phyloP scores from a whole-genome alignment of 768 basidiomycete species.

The Hygrocybe punicea region DNA sequence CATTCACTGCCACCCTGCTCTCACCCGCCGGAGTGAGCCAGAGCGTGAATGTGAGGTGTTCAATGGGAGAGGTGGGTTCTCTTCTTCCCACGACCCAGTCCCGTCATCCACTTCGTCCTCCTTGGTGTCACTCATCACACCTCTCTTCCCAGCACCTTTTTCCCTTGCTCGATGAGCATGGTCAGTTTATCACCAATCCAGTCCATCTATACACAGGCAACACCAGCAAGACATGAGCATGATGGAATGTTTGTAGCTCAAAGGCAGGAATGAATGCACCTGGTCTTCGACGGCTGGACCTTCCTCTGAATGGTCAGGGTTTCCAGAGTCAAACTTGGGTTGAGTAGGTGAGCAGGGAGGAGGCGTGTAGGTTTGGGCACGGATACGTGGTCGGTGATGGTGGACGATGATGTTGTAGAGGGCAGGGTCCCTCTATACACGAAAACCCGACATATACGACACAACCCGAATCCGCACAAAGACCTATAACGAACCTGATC shows the following conservation, averaged over 20 bases:
- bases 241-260: too few relatives aligned
- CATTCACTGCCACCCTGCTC: too few relatives aligned
- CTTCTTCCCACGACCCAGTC: conserved; percentile 37
- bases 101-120: conserved; percentile 81
- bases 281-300: conserved; percentile 43
- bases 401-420: conserved; percentile 7
- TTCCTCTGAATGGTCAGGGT: conserved; percentile 26
- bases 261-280: conserved; percentile 26
- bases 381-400: conserved; percentile 33
- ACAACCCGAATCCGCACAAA: too few relatives aligned
- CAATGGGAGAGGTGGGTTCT: too few relatives aligned
- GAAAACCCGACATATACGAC: too few relatives aligned
- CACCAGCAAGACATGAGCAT: neutral
- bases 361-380: conserved; percentile 10
- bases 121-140: conserved; percentile 70
- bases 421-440: too few relatives aligned
- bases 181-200: conserved; percentile 77
- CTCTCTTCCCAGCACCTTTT: conserved; percentile 69
- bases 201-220: conserved; percentile 56
- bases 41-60: too few relatives aligned
- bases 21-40: too few relatives aligned
- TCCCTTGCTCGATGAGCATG: conserved; percentile 72
- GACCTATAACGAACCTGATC: too few relatives aligned
- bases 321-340: conserved; percentile 45
- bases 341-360: conserved; percentile 29